phyloP scores from a whole-genome alignment of 139 green algal genomes.

The Yamagishiella unicocca region DNA sequence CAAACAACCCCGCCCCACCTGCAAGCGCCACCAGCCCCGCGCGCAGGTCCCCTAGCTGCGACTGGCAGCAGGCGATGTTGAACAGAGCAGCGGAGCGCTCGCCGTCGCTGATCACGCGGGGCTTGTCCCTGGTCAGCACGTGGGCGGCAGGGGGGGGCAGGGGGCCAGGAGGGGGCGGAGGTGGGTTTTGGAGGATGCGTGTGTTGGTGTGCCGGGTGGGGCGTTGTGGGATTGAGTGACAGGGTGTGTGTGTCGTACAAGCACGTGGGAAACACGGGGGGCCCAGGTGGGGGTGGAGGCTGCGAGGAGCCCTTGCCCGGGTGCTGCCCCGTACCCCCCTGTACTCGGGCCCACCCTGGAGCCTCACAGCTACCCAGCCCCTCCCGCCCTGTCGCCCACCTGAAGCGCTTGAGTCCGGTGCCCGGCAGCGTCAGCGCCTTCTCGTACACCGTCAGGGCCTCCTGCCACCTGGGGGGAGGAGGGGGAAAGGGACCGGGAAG shows the following conservation, averaged over 20 bases:
- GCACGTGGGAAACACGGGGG: no score
- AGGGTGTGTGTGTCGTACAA: no score
- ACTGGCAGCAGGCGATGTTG: constrained; percentile 90
- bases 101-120: constrained; percentile 69
- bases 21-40: constrained; percentile 73
- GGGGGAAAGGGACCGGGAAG: background rate
- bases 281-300: no score
- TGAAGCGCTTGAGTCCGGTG: constrained; percentile 83
- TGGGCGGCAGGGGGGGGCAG: background rate
- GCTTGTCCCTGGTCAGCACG: constrained; percentile 79
- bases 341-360: no score
- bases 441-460: constrained; percentile 81
- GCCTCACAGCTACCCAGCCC: no score
- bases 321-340: no score
- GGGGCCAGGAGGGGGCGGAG: background rate
- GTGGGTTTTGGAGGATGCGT: background rate
- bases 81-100: constrained; percentile 84
- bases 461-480: constrained; percentile 60
- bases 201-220: no score
- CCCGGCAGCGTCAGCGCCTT: constrained; percentile 80
- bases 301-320: no score
- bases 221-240: no score
- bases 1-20: no score
- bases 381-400: background rate
- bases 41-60: constrained; percentile 66